Percentiles rank a stretch among this genome's conserved stretches.
These are phyloP conservation scores for Chrysopogon serrulatus DNA, from an alignment of 176 grass and related monocot genomes.

Conservation along the genomic window DNA sequence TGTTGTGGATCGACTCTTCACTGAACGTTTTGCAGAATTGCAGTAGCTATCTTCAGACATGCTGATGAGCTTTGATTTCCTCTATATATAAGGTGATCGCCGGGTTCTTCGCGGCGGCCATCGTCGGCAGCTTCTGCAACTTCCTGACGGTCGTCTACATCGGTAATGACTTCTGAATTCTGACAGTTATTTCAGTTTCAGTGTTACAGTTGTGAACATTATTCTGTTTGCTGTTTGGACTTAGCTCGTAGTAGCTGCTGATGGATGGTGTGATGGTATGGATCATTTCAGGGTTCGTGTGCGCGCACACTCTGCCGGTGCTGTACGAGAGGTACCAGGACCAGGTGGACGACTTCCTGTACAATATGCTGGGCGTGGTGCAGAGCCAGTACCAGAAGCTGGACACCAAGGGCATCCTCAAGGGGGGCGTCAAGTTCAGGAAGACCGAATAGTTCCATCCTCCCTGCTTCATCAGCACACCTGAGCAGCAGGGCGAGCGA, in stretches of 20 bases:
- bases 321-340: constrained; percentile 91
- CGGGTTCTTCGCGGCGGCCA: constrained; percentile 44
- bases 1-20: too few relatives aligned
- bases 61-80: neutral
- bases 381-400: constrained; percentile 66
- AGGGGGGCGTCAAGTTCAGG: constrained; percentile 54
- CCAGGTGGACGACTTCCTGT: constrained; percentile 69
- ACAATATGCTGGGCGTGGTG: constrained; percentile 54
- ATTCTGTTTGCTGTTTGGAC: neutral
- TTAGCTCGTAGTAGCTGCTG: too few relatives aligned
- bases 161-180: constrained; percentile 21
- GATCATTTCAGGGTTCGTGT: constrained; percentile 77
- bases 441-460: constrained; percentile 46
- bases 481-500: too few relatives aligned
- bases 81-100: constrained; percentile 46
- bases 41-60: neutral
- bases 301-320: constrained; percentile 70
- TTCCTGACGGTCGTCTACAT: constrained; percentile 82
- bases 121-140: constrained; percentile 87
- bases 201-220: neutral
- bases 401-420: constrained; percentile 48
- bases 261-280: neutral
- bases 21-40: neutral
- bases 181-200: neutral
- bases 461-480: neutral